Conservation (phyloP, 306 rosid genomes). For the Acacia acuminata region DNA sequence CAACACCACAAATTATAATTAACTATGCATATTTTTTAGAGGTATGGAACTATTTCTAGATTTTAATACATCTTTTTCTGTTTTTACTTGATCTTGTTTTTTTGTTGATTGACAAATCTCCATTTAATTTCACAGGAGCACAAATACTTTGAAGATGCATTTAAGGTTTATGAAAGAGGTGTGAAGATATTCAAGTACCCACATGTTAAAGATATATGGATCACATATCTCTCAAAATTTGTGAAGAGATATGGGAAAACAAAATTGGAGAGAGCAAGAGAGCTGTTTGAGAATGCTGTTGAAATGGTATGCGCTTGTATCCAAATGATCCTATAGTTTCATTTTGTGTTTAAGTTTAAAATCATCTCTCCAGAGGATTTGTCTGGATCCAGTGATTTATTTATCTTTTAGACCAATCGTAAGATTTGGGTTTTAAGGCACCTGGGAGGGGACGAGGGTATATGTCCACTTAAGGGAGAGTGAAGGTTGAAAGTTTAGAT, state of each 20-base stretch:
- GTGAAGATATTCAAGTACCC: conserved; percentile 95
- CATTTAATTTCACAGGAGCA: conserved; percentile 65
- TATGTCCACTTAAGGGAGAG: neutral
- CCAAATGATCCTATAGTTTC: conserved; percentile 5
- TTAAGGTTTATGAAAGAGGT: conserved; percentile 96
- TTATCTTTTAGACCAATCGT: neutral
- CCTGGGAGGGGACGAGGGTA: neutral
- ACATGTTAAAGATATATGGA: conserved; percentile 94
- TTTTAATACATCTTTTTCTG: neutral
- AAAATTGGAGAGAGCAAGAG: conserved; percentile 92
- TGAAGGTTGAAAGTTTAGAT: neutral
- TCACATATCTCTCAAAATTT: conserved; percentile 85
- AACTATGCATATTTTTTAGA: conserved; percentile 86
- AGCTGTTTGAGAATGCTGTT: conserved; percentile 90
- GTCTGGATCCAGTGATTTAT: neutral
- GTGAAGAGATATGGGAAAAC: conserved; percentile 87
- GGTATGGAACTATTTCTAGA: conserved; percentile 45
- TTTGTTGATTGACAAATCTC: conserved; percentile 28
- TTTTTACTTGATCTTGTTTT: conserved; percentile 26
- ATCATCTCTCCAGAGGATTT: neutral
- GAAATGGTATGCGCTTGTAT: conserved; percentile 57
- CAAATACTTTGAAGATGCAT: conserved; percentile 93
- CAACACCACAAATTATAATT: conserved; percentile 87
- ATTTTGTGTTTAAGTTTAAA: conserved; percentile 4
- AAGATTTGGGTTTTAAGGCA: neutral